A percentile compares a stretch with the other conserved stretches of the same genome.
These are phyloP conservation scores for Diaporthe sp. DNA, from an alignment of 2,329 filamentous ascomycete species.

Conservation along the genomic window DNA sequence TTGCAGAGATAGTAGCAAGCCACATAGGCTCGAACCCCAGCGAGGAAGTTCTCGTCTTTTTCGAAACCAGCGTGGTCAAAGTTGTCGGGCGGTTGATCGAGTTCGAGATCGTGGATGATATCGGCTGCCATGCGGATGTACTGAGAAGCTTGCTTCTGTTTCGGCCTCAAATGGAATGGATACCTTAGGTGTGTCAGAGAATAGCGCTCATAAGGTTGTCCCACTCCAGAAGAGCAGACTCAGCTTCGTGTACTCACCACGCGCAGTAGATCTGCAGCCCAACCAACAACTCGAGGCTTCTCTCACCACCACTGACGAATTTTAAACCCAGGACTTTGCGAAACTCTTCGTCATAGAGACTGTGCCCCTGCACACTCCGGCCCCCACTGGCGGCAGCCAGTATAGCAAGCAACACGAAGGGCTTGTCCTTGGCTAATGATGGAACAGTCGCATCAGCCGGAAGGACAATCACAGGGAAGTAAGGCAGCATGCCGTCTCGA, in stretches of 20 bases:
- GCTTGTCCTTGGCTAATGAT: constrained; percentile 58
- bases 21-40: constrained; percentile 60
- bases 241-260: constrained; percentile 57
- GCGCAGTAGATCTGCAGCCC: constrained; percentile 69
- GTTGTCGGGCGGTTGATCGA: constrained; percentile 56
- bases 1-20: constrained; percentile 55
- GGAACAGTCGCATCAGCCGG: constrained; percentile 56
- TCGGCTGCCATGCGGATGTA: constrained; percentile 67
- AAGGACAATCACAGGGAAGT: constrained; percentile 60
- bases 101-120: constrained; percentile 61
- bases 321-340: constrained; percentile 68
- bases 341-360: constrained; percentile 69
- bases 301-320: constrained; percentile 68
- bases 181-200: constrained; percentile 55
- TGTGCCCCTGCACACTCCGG: constrained; percentile 64
- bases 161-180: constrained; percentile 66
- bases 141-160: constrained; percentile 61
- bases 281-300: constrained; percentile 67
- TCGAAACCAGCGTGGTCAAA: constrained; percentile 41
- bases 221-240: background rate
- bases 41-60: constrained; percentile 50
- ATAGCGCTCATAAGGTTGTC: background rate
- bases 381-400: constrained; percentile 62
- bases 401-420: constrained; percentile 68
- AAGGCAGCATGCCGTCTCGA: constrained; percentile 53